These are phyloP conservation scores for Hippophae rhamnoides DNA, from an alignment of 306 rosid genomes.

Conservation along the genomic window DNA sequence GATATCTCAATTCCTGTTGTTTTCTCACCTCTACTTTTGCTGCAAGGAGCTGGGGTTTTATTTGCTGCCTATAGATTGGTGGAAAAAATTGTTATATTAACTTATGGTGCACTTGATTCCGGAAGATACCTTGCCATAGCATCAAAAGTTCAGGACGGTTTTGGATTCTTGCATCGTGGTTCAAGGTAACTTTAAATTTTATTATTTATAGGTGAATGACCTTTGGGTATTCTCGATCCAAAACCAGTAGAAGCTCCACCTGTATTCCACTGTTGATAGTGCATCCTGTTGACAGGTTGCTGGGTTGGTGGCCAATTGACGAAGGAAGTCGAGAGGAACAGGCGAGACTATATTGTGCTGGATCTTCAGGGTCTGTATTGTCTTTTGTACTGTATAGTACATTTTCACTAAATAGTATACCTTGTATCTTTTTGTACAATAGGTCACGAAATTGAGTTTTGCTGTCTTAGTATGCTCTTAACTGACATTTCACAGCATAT, in stretches of 20 bases:
- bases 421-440: no score
- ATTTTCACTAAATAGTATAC: constrained; percentile 6
- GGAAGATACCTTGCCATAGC: constrained; percentile 44
- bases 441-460: no score
- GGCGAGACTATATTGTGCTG: constrained; percentile 62
- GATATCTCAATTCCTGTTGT: constrained; percentile 35
- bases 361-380: constrained; percentile 53
- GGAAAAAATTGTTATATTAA: constrained; percentile 58
- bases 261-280: constrained; percentile 11
- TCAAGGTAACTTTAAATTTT: constrained; percentile 42
- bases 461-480: no score
- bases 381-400: not conserved
- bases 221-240: constrained; percentile 11
- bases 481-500: no score
- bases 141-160: constrained; percentile 50
- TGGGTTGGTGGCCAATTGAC: constrained; percentile 96
- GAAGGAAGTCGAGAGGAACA: constrained; percentile 86
- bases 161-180: constrained; percentile 70
- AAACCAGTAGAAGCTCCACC: constrained; percentile 1
- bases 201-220: constrained; percentile 4
- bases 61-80: constrained; percentile 63
- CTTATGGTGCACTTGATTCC: constrained; percentile 34
- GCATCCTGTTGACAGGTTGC: constrained; percentile 40
- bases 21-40: constrained; percentile 58
- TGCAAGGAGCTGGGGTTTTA: constrained; percentile 81